Evolutionary conservation across 2,329 filamentous ascomycete genomes (phyloP), one percentile per base, ranked within the genome.

Genomic region (Penicillium sp.): DNA sequence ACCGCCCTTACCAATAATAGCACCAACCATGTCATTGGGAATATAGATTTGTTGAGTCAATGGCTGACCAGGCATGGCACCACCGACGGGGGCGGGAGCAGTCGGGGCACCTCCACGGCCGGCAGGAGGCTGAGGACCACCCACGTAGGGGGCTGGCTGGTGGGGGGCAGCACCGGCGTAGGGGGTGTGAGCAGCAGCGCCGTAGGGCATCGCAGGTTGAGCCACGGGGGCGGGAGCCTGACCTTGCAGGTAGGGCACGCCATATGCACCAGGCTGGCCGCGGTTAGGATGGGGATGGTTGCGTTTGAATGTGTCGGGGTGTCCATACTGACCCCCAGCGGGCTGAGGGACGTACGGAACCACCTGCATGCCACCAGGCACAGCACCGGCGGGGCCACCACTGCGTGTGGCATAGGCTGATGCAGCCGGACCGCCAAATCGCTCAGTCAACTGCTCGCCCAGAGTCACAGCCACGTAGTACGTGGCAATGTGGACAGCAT

Each of bases 381-480:
- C 89, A 32, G 91, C 89, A 44, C 91, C 91, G 49, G 91, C 89
- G 43, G 93, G 90, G 43, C 88, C 90, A 53, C 93, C 93, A 64
- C 89, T 95, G 56, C 93, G 85, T 40, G 91, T 95, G 40, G 93
- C 93, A 67, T 98, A 98, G 28, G 93, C 91, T n/a, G 93, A 98
- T 43, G 93, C 91, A 49, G 90, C 90, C 18, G 93, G 90, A 5
- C 93, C 93, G 45, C 93, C 91, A 60, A 97, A 98, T 37, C 93
- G 85, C 69, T 98, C 93, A 45, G 93, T 96, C 50, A 98, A 79
- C 73, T 98, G 93, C 76, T 98, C 93, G 41, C 95, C 85, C 26
- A 98, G 81, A n/a, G 93, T 98, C 71, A 91, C 95, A 47, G 90
- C 91, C 55, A 98, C 90, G 65, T 98, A 98, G 76, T 97, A 98